Evolutionary conservation across 176 grass and related monocot species (phyloP), one percentile per base, ranked within the genome.

Genomic region (Eragrostis nindensis): DNA sequence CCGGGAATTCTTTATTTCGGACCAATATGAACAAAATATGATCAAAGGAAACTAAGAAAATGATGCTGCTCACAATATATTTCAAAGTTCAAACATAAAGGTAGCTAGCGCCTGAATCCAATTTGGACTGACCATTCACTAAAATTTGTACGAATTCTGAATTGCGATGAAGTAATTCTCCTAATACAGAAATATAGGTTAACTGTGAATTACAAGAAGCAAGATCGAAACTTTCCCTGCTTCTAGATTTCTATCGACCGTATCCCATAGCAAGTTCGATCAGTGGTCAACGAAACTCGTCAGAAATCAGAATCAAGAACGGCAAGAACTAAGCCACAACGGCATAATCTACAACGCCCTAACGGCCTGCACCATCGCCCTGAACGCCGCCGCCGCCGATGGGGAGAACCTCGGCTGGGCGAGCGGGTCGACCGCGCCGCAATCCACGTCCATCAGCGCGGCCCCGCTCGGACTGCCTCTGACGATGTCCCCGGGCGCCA

Each of bases 381-480:
- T 71, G 75, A 68, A 67, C 74, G 49, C 74, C 67, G n/a, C 30
- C 29, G 0, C 24, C 25, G 25, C 15, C 12, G n/a, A n/a, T n/a
- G 27, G 71, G 12, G 62, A 68, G 66, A 92, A 67, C 78, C 60
- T 78, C 27, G 47, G 36, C 68, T 61, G 29, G 19, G 80, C n/a
- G 59, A 48, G 26, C 16, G 17, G 42, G 18, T 68, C 62, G 30
- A 6, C 32, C 36, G 30, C 53, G 39, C 62, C 45, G 68, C 12
- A 41, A 16, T 78, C 52, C 62, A 62, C 43, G 21, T 73, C 75
- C 76, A 30, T 74, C 40, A 10, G 4, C 64, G 55, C 73, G 21
- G 26, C 79, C 2, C 47, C 66, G 36, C 6, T 44, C 7, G n/a
- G n/a, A n/a, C n/a, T n/a, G n/a, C 27, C 62, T 32, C 46, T 24